Percentiles rank a stretch among this genome's conserved stretches.
These are phyloP conservation scores for Endoconidiophora laricicola DNA, from an alignment of 2,329 filamentous ascomycete species.

Conservation along the genomic window DNA sequence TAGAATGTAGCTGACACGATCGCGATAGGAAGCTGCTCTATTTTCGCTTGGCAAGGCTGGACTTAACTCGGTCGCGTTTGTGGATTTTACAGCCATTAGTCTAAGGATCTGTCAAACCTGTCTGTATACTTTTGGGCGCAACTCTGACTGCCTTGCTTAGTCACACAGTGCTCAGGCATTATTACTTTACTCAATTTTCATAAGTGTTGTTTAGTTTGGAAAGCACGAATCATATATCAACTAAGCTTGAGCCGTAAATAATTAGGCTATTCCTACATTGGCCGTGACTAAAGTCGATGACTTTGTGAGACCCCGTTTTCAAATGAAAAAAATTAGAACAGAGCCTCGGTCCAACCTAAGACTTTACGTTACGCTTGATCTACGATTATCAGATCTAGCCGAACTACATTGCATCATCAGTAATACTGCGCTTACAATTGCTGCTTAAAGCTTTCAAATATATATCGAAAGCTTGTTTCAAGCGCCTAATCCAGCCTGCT, in stretches of 20 bases:
- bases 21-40: too few relatives aligned
- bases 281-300: slow-evolving; percentile 4
- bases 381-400: not conserved
- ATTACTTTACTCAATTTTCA: too few relatives aligned
- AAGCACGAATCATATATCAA: too few relatives aligned
- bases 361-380: not conserved
- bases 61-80: slow-evolving; percentile 4
- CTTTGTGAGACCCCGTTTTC: slow-evolving; percentile 5
- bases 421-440: not conserved
- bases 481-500: not conserved
- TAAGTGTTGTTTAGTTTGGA: too few relatives aligned
- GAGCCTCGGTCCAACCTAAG: slow-evolving; percentile 6
- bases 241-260: not conserved
- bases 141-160: not conserved
- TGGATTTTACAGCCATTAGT: not conserved
- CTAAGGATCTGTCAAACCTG: not conserved
- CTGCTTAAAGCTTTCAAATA: not conserved
- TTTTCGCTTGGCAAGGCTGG: slow-evolving; percentile 3
- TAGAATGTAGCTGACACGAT: too few relatives aligned
- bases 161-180: slow-evolving; percentile 12
- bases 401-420: not conserved
- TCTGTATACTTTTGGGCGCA: not conserved
- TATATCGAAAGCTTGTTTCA: not conserved
- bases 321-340: not conserved
- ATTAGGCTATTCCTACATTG: slow-evolving; percentile 7